Percentiles rank a stretch among this genome's conserved stretches.
These are phyloP conservation scores for Cadophora luteo-olivacea DNA, from an alignment of 2,329 filamentous ascomycete genomes.

Conservation along the genomic window DNA sequence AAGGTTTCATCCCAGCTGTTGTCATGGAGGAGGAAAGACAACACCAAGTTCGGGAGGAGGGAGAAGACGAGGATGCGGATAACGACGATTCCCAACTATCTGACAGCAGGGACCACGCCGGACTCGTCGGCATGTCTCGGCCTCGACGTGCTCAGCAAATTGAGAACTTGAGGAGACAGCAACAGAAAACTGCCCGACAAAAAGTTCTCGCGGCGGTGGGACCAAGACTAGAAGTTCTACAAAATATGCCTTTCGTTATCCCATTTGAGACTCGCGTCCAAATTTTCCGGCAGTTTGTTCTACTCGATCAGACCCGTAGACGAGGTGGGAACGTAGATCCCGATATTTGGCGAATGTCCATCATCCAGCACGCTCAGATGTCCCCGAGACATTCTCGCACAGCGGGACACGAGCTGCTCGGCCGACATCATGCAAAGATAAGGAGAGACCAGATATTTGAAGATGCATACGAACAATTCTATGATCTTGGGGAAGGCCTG, in stretches of 20 bases:
- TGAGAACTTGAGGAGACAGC: conserved; percentile 67
- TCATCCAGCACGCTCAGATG: conserved; percentile 52
- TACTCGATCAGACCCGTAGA: conserved; percentile 77
- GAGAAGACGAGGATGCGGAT: conserved; percentile 57
- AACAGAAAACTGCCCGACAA: conserved; percentile 70
- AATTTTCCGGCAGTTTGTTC: conserved; percentile 93
- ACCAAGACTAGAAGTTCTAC: conserved; percentile 86
- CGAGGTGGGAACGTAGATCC: conserved; percentile 76
- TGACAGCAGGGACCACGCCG: conserved; percentile 44
- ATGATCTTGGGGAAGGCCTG: conserved; percentile 77
- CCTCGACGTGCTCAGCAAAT: conserved; percentile 67
- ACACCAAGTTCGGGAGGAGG: conserved; percentile 68
- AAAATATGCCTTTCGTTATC: conserved; percentile 97
- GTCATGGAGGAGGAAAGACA: conserved; percentile 87
- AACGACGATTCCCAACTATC: conserved; percentile 47
- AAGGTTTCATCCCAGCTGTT: conserved; percentile 83
- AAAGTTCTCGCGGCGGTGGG: conserved; percentile 80
- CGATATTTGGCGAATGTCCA: conserved; percentile 74
- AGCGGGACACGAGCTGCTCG: conserved; percentile 49
- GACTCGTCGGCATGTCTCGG: conserved; percentile 61
- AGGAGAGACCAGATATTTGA: conserved; percentile 80
- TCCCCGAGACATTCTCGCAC: conserved; percentile 25
- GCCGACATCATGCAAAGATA: conserved; percentile 79
- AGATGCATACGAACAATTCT: conserved; percentile 87
- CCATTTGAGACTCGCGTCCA: conserved; percentile 90